Evolutionary conservation across 1,284 basidiomycete genomes (phyloP).

Genomic region (Tylopilus sp.): DNA sequence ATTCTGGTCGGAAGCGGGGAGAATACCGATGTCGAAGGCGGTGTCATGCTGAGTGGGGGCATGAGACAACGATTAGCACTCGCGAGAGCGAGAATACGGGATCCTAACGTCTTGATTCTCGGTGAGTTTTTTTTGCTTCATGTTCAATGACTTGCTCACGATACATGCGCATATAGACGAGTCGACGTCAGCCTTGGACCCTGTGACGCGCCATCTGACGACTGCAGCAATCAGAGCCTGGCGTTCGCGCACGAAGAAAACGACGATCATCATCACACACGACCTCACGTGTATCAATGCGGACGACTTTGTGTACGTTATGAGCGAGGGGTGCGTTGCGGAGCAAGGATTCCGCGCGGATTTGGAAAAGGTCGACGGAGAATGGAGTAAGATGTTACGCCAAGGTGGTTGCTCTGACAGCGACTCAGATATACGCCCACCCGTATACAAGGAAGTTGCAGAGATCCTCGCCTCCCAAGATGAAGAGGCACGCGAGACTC

Average conservation of each 20-base stretch:
- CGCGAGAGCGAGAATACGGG: constrained; percentile 80
- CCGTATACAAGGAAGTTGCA: constrained; percentile 40
- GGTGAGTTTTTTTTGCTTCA: constrained; percentile 48
- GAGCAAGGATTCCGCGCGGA: constrained; percentile 85
- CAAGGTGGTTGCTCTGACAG: constrained; percentile 40
- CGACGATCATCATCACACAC: constrained; percentile 96
- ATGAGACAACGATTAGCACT: constrained; percentile 92
- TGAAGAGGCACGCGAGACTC: constrained; percentile 32
- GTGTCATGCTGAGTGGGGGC: constrained; percentile 82
- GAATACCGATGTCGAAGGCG: constrained; percentile 50
- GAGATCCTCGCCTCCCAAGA: constrained; percentile 39
- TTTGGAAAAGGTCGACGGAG: constrained; percentile 49
- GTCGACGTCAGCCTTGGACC: constrained; percentile 92
- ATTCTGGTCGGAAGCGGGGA: constrained; percentile 40
- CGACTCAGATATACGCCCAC: constrained; percentile 34
- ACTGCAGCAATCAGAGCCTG: constrained; percentile 84
- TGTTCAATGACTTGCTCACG: constrained; percentile 5
- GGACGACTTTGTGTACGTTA: constrained; percentile 88
- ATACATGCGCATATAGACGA: constrained; percentile 60
- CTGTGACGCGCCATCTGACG: constrained; percentile 81
- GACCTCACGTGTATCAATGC: constrained; percentile 80
- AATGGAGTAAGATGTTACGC: constrained; percentile 55
- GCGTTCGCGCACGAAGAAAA: constrained; percentile 58
- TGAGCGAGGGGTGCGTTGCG: constrained; percentile 76
- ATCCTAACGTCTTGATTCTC: constrained; percentile 88